These are phyloP conservation scores for Cladophialophora exuberans DNA, from an alignment of 2,329 filamentous ascomycete genomes.

Conservation along the genomic window DNA sequence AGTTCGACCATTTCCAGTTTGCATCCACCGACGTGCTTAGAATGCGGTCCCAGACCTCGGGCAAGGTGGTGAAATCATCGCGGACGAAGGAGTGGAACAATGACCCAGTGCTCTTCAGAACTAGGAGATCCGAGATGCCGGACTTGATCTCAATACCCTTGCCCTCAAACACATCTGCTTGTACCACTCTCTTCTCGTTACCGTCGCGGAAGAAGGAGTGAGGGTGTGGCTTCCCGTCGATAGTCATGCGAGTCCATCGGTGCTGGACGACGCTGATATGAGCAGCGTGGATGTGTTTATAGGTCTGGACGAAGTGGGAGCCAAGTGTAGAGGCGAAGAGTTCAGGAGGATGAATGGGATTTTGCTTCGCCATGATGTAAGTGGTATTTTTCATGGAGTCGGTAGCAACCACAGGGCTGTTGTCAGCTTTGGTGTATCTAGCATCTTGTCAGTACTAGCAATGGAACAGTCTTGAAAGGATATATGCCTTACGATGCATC, in stretches of 20 bases:
- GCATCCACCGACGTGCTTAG: conserved; percentile 91
- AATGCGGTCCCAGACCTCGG: conserved; percentile 92
- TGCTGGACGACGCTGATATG: conserved; percentile 82
- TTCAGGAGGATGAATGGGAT: conserved; percentile 90
- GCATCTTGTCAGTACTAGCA: conserved; percentile 8
- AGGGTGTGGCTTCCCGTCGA: conserved; percentile 88
- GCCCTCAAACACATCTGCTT: conserved; percentile 68
- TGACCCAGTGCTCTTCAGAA: conserved; percentile 95
- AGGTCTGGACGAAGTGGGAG: conserved; percentile 84
- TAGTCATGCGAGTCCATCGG: conserved; percentile 85
- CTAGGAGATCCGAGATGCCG: conserved; percentile 77
- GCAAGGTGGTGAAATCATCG: conserved; percentile 89
- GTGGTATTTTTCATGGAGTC: conserved; percentile 98
- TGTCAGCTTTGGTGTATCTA: conserved; percentile 92
- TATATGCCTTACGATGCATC: conserved; percentile 71
- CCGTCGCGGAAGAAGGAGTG: conserved; percentile 94
- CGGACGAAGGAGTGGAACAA: conserved; percentile 93
- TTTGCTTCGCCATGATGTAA: conserved; percentile 92
- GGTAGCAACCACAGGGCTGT: conserved; percentile 91
- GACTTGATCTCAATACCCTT: conserved; percentile 76
- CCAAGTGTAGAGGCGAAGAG: conserved; percentile 84
- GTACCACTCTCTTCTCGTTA: conserved; percentile 81
- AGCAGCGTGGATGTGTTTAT: conserved; percentile 83
- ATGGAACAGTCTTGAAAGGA: neutral
- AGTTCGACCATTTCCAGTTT: conserved; percentile 80